A percentile compares a stretch with the other conserved stretches of the same genome.
Conservation (phyloP, 2,329 filamentous ascomycete species). For the Claviceps paspali region DNA sequence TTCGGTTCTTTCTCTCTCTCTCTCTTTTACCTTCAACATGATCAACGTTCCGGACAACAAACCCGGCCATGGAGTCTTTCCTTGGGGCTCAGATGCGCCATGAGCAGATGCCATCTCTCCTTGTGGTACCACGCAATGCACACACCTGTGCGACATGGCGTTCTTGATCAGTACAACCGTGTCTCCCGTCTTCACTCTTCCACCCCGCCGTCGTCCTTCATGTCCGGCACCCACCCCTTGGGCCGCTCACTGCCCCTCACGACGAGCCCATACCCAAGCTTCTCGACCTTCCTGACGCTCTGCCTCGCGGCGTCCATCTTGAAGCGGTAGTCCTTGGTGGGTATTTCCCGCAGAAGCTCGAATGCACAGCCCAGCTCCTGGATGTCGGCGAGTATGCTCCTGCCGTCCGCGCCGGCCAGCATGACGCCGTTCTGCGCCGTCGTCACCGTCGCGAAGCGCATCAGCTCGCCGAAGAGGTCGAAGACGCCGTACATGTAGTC, state of each 20-base stretch:
- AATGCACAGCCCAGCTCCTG: constrained; percentile 62
- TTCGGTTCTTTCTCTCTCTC: no score
- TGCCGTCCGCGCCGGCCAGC: constrained; percentile 23
- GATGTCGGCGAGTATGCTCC: constrained; percentile 66
- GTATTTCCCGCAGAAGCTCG: constrained; percentile 52
- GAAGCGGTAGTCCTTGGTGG: constrained; percentile 44
- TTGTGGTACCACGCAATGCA: no score
- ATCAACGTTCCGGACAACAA: no score
- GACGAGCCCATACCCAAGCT: constrained; percentile 70
- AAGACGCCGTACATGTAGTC: constrained; percentile 89
- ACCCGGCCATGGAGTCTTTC: no score
- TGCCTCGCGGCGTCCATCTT: constrained; percentile 78
- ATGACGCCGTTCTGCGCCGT: constrained; percentile 56
- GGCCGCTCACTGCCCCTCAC: constrained; percentile 81
- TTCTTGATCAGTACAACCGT: no score
- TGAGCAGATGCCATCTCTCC: no score
- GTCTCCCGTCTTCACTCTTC: constrained; percentile 1
- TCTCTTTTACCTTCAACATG: no score
- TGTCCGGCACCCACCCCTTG: constrained; percentile 80
- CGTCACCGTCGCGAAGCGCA: constrained; percentile 85
- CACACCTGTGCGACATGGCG: not conserved
- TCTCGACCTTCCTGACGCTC: constrained; percentile 90
- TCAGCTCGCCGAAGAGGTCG: constrained; percentile 89
- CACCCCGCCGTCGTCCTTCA: constrained; percentile 26
- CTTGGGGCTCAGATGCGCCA: no score